Evolutionary conservation across 2,329 filamentous ascomycete genomes (phyloP), one percentile per base, ranked within the genome.

Genomic region (Venturia effusa): DNA sequence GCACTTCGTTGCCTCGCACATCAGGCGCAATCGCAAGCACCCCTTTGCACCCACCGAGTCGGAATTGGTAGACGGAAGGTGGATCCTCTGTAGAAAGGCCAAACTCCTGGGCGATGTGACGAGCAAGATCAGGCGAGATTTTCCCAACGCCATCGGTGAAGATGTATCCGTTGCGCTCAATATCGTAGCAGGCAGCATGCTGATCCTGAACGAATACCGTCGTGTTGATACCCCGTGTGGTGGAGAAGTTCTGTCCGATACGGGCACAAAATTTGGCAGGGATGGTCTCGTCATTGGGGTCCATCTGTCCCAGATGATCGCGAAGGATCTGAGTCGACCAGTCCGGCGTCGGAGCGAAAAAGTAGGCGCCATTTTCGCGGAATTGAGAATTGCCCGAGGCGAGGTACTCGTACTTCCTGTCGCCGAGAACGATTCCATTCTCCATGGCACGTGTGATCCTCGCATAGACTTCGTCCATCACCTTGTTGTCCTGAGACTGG

Each of bases 361-460:
- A 97, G 71, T 94, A 97, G 0, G 90, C 92, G 0, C 92, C 89
- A 68, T 93, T 87, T 71, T 97, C 92, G 61, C 93, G 85, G 66
- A 99, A 89, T 70, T 99, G 94, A 0, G 94, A 97, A 73, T 94
- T 97, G 0, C 94, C 93, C 76, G 92, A 97, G 0, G 93, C 94
- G 32, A 99, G 83, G 67, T 97, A 97, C 68, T 93, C 84, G 73
- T 92, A 99, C 65, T 85, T 84, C 8, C 90, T 86, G 67, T 88
- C 89, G 4, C 90, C 94, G 61, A 99, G 86, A 0, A 80, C 80
- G 67, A 99, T 93, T 0, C 94, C 94, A 64, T 94, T 84, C 55
- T 77, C 81, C 70, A 97, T 78, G 0, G 88, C 83, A 59, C 88
- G 82, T 67, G 85, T 84, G 24, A 97, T 82, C 15, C 91, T 84